Evolutionary conservation across 306 rosid genomes (phyloP).

Genomic region (Gleditsia sinensis): DNA sequence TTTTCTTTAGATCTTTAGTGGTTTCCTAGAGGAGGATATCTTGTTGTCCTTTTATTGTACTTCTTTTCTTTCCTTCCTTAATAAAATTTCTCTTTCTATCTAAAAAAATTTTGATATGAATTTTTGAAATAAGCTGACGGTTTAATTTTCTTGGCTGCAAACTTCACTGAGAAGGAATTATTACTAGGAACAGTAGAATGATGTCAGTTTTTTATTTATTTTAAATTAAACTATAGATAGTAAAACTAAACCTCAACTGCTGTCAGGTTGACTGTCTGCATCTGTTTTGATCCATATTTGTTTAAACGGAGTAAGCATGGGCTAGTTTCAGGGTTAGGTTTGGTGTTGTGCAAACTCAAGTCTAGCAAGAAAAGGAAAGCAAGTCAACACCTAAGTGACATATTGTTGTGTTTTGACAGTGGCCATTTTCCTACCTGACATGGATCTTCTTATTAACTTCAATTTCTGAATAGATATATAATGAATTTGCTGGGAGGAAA

Average conservation of each 20-base stretch:
- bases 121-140: background rate
- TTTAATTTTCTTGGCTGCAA: background rate
- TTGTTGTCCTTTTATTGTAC: too few relatives aligned
- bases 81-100: too few relatives aligned
- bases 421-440: background rate
- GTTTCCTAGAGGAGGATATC: too few relatives aligned
- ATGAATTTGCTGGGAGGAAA: background rate
- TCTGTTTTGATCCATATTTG: background rate
- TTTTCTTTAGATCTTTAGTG: too few relatives aligned
- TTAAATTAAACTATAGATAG: too few relatives aligned
- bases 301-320: background rate
- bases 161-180: background rate
- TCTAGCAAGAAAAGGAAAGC: slow-evolving; percentile 2
- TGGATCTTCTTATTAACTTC: background rate
- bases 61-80: too few relatives aligned
- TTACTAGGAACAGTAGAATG: background rate
- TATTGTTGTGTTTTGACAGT: background rate
- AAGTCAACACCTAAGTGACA: background rate
- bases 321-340: too few relatives aligned
- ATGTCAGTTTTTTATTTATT: too few relatives aligned
- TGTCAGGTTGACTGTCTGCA: background rate
- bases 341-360: background rate
- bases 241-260: background rate
- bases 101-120: too few relatives aligned
- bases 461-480: background rate